A percentile compares a stretch with the other conserved stretches of the same genome.
Evolutionary conservation across 164 flowering plant genomes (phyloP).

Genomic region (Sedum album): DNA sequence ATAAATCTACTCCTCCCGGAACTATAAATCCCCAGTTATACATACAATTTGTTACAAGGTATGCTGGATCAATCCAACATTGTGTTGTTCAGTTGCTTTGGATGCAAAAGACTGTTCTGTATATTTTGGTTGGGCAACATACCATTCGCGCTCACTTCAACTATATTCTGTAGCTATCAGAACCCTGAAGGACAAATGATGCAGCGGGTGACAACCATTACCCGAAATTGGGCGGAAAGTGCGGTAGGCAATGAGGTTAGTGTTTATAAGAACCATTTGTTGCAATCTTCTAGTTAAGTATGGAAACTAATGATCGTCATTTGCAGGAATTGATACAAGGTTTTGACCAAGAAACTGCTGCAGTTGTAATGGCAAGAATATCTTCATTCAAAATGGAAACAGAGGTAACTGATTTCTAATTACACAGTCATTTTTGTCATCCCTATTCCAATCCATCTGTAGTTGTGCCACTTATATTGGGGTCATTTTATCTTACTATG

Average conservation of each 20-base stretch:
- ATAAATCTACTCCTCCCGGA: constrained; percentile 53
- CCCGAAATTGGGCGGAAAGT: constrained; percentile 77
- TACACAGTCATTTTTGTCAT: neutral
- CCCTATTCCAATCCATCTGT: neutral
- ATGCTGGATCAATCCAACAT: too few species aligned
- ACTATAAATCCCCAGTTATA: too few species aligned
- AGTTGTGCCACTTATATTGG: neutral
- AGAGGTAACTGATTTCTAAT: constrained; percentile 33
- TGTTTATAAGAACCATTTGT: neutral
- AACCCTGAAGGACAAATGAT: too few species aligned
- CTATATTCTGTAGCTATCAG: constrained; percentile 54
- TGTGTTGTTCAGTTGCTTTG: too few species aligned
- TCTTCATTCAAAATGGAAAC: too few species aligned
- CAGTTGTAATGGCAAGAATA: constrained; percentile 92
- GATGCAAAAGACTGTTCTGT: neutral
- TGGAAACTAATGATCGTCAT: neutral
- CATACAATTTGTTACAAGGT: too few species aligned
- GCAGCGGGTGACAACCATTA: too few species aligned
- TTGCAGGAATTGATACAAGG: too few species aligned
- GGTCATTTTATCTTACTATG: too few species aligned
- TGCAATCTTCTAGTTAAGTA: neutral
- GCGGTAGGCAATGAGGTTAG: constrained; percentile 68
- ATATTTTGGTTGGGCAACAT: neutral
- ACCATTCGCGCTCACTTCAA: neutral
- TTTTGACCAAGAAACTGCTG: constrained; percentile 96